Conservation (phyloP, 305 asterid species). For the Fraxinus platypoda region DNA sequence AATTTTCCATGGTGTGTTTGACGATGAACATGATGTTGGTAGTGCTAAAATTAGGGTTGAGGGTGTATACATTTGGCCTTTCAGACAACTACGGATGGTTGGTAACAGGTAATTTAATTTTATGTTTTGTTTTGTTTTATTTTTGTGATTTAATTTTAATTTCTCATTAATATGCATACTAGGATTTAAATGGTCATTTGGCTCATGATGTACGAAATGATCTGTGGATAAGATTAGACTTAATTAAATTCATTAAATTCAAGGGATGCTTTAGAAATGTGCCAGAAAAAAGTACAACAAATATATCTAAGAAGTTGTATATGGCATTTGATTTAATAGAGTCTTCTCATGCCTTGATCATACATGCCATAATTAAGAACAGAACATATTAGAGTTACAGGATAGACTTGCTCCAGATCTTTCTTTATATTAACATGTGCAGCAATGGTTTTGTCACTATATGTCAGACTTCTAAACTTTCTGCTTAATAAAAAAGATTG, state of each 20-base stretch:
- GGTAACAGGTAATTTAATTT: slow-evolving; percentile 62
- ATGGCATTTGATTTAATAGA: not conserved
- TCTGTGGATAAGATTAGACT: not conserved
- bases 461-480: not conserved
- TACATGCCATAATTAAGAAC: not conserved
- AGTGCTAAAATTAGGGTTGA: slow-evolving; percentile 89
- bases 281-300: not conserved
- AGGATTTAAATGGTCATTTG: not conserved
- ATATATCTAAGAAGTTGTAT: not conserved
- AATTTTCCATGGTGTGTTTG: slow-evolving; percentile 90
- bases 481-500: not conserved
- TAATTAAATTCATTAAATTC: not conserved
- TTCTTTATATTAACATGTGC: not conserved
- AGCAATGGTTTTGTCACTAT: not conserved
- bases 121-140: not conserved
- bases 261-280: not conserved
- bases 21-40: slow-evolving; percentile 67
- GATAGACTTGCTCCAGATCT: not conserved
- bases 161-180: not conserved
- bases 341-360: not conserved
- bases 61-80: slow-evolving; percentile 99
- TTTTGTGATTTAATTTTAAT: not conserved
- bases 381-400: not conserved
- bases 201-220: not conserved
- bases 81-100: slow-evolving; percentile 96